Conservation (phyloP, 2,329 filamentous ascomycete species). For the Colletotrichum higginsianum region DNA sequence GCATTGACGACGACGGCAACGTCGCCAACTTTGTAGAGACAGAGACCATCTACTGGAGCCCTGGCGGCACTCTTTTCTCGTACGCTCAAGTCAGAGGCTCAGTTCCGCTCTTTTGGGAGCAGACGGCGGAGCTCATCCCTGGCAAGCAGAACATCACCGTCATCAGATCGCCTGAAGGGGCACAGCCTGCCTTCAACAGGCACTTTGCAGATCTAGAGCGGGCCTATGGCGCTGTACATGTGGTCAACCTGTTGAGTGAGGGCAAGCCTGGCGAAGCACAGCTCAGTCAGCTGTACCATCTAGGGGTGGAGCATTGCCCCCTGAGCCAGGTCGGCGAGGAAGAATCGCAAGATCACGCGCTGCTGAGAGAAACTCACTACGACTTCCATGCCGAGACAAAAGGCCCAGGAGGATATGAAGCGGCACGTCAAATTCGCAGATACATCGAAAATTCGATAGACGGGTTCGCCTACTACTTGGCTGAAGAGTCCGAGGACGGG, state of each 20-base stretch:
- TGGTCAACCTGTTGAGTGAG: conserved; percentile 94
- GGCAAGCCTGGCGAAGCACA: conserved; percentile 90
- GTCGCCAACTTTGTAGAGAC: conserved; percentile 99
- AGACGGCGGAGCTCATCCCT: conserved; percentile 87
- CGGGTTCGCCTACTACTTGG: conserved; percentile 92
- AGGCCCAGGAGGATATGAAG: conserved; percentile 88
- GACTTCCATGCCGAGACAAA: conserved; percentile 97
- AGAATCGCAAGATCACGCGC: conserved; percentile 76
- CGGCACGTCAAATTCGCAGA: conserved; percentile 85
- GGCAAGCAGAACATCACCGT: conserved; percentile 95
- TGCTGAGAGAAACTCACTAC: conserved; percentile 88
- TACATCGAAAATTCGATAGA: conserved; percentile 86
- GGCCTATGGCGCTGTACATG: conserved; percentile 90
- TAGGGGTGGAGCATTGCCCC: conserved; percentile 82
- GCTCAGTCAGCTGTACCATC: conserved; percentile 83
- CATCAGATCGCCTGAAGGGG: conserved; percentile 89
- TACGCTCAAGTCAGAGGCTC: conserved; percentile 95
- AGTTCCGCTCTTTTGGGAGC: conserved; percentile 98
- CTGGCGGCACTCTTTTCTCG: conserved; percentile 85
- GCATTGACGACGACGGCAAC: conserved; percentile 97
- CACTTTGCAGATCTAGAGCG: conserved; percentile 92
- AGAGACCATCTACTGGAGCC: conserved; percentile 92
- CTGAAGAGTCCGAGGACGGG: conserved; percentile 77
- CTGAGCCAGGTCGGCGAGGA: conserved; percentile 74
- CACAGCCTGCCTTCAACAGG: conserved; percentile 94